Conservation (phyloP, 352 stramenopile genomes). For the Globisporangium middletonii region DNA sequence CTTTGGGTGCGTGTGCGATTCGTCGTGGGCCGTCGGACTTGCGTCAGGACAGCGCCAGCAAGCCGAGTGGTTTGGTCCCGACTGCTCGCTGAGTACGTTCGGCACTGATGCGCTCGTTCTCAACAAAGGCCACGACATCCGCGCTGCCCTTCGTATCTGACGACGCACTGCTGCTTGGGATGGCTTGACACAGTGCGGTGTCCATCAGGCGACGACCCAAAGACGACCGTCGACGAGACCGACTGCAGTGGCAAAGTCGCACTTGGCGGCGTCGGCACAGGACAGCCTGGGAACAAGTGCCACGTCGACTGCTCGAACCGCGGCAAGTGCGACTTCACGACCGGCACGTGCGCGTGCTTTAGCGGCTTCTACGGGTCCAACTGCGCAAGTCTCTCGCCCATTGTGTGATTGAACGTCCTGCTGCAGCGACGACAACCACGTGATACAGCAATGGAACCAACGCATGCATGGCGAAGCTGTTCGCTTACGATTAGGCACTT, state of each 20-base stretch:
- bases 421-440: not conserved
- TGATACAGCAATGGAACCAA: not conserved
- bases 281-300: slow-evolving; percentile 45
- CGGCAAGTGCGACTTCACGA: slow-evolving; percentile 67
- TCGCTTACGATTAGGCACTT: not conserved
- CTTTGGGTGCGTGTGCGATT: slow-evolving; percentile 78
- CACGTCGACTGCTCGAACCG: slow-evolving; percentile 78
- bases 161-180: not conserved
- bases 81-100: slow-evolving; percentile 73
- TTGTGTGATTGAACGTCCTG: slow-evolving; percentile 11
- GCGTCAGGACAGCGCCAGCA: slow-evolving; percentile 67
- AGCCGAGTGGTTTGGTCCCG: slow-evolving; percentile 84
- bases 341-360: slow-evolving; percentile 63
- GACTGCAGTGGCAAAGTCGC: slow-evolving; percentile 63
- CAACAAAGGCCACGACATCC: too few species aligned
- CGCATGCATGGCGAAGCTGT: not conserved
- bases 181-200: slow-evolving; percentile 46
- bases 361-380: slow-evolving; percentile 75
- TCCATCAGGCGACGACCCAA: slow-evolving; percentile 83
- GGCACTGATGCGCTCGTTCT: not conserved
- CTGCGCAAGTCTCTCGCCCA: slow-evolving; percentile 58
- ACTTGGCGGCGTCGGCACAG: slow-evolving; percentile 28
- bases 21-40: slow-evolving; percentile 68
- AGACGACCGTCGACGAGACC: slow-evolving; percentile 78
- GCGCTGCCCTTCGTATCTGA: not conserved